Evolutionary conservation across 2,329 filamentous ascomycete genomes (phyloP).

Genomic region (Juglanconis juglandina): DNA sequence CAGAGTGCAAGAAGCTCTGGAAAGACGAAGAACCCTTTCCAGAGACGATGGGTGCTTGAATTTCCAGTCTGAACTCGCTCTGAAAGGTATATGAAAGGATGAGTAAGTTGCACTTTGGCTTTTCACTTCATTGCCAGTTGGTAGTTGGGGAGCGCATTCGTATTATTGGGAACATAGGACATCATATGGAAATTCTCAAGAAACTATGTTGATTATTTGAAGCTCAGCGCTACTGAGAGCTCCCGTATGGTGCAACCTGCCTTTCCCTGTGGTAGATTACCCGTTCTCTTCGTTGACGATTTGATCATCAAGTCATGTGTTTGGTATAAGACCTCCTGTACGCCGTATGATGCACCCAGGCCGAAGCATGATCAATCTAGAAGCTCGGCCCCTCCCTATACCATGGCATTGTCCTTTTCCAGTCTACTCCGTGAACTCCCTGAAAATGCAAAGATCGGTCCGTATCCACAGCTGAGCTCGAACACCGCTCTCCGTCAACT

Average conservation of each 20-base stretch:
- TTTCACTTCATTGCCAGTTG: too few species aligned
- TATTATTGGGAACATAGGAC: neutral
- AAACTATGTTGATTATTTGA: neutral
- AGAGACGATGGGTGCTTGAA: too few species aligned
- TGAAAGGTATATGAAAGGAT: too few species aligned
- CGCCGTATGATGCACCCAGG: slow-evolving; percentile 3
- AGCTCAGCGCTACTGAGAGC: neutral
- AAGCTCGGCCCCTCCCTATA: neutral
- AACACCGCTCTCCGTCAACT: neutral
- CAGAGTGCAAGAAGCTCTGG: too few species aligned
- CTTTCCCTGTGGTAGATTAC: neutral
- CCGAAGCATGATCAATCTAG: slow-evolving; percentile 7
- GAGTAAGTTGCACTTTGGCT: too few species aligned
- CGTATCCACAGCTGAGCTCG: neutral
- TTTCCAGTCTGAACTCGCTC: too few species aligned
- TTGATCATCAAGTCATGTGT: neutral
- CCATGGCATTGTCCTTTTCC: neutral
- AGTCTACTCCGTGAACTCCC: slow-evolving; percentile 9
- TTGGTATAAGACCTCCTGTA: neutral
- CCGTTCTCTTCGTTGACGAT: neutral
- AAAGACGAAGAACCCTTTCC: too few species aligned
- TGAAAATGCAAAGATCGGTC: slow-evolving; percentile 9
- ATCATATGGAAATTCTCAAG: neutral
- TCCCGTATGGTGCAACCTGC: neutral
- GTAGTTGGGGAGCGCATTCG: too few species aligned